phyloP scores from a whole-genome alignment of 2,329 filamentous ascomycete species.

The Alternaria angustiovoidea region DNA sequence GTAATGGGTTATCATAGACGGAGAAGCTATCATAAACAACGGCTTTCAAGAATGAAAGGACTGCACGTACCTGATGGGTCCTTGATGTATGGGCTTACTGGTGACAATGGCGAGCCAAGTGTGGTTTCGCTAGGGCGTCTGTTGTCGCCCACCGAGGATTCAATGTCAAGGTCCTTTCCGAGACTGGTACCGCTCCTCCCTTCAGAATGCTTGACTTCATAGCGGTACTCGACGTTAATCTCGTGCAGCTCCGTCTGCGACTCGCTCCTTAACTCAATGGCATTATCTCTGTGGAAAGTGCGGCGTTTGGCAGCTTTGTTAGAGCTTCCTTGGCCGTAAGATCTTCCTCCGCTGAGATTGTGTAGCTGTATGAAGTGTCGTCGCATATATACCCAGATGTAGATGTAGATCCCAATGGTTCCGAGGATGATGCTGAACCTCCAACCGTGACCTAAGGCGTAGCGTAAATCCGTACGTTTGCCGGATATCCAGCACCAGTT shows the following conservation, averaged over 20 bases:
- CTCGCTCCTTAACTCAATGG: conserved; percentile 2
- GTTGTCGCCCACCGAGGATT: neutral
- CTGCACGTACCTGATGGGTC: neutral
- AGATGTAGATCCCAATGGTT: conserved; percentile 11
- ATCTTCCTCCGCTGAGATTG: neutral
- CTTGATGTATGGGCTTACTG: neutral
- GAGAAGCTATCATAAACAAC: neutral
- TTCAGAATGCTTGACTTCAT: conserved; percentile 10
- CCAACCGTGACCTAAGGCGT: conserved; percentile 8
- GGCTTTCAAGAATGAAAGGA: neutral
- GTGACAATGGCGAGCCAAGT: neutral
- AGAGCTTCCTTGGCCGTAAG: conserved; percentile 4
- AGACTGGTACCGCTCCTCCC: conserved; percentile 11
- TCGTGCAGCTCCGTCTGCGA: conserved; percentile 8
- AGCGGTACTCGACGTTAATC: conserved; percentile 12
- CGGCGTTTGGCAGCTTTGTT: conserved; percentile 2
- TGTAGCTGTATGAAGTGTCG: conserved; percentile 4
- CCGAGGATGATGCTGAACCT: conserved; percentile 12
- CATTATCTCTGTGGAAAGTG: neutral
- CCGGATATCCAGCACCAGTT: conserved; percentile 19
- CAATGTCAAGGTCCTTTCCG: neutral
- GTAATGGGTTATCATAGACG: neutral
- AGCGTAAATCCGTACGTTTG: conserved; percentile 8
- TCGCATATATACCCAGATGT: conserved; percentile 13
- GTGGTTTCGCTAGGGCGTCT: neutral